Percentiles rank a stretch among this genome's conserved stretches.
These are phyloP conservation scores for Laetiporus sulphureus DNA, from an alignment of 1,284 basidiomycete genomes.

Conservation along the genomic window DNA sequence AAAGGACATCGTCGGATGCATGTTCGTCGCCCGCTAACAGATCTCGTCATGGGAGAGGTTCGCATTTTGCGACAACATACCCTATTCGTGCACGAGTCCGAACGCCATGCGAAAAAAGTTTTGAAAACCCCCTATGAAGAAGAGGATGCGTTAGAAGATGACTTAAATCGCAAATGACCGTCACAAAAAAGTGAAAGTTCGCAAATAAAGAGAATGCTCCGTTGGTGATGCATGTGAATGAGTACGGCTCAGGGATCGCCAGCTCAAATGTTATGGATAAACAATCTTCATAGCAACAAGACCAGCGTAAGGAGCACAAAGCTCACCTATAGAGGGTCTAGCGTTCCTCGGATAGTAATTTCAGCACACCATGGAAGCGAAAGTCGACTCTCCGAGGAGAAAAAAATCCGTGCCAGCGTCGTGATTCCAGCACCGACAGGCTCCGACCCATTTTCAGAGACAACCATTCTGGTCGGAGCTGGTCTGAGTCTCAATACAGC, in stretches of 20 bases:
- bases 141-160: not conserved
- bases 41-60: slow-evolving; percentile 3
- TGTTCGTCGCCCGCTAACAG: slow-evolving; percentile 30
- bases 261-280: slow-evolving; percentile 57
- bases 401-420: too few relatives aligned
- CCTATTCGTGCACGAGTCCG: too few relatives aligned
- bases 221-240: slow-evolving; percentile 80
- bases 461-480: too few relatives aligned
- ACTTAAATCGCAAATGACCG: not conserved
- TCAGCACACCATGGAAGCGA: too few relatives aligned
- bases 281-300: slow-evolving; percentile 47
- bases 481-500: too few relatives aligned
- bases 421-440: too few relatives aligned
- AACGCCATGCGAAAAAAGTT: not conserved
- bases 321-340: too few relatives aligned
- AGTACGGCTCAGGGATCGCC: slow-evolving; percentile 69
- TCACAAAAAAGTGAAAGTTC: not conserved
- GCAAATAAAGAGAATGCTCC: slow-evolving; percentile 33
- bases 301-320: not conserved
- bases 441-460: too few relatives aligned
- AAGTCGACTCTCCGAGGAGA: too few relatives aligned
- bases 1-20: slow-evolving; percentile 22
- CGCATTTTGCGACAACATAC: too few relatives aligned
- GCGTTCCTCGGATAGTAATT: too few relatives aligned
- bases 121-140: not conserved